Evolutionary conservation across 2,329 filamentous ascomycete species (phyloP).

Genomic region (Reticulascus tulasneorum): DNA sequence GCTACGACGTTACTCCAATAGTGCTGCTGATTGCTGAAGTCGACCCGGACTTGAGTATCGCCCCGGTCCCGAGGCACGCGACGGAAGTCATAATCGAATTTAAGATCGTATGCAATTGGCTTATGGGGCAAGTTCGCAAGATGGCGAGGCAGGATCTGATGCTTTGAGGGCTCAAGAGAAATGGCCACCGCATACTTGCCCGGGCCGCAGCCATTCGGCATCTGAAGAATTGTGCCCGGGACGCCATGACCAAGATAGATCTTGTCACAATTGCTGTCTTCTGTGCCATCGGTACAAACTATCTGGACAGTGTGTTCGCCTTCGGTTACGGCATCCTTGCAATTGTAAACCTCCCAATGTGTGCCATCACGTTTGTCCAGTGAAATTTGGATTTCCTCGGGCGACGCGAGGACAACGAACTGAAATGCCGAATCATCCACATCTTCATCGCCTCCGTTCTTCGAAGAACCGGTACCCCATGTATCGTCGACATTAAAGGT

Average conservation of each 20-base stretch:
- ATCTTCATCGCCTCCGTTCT: slow-evolving; percentile 14
- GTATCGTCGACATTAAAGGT: slow-evolving; percentile 24
- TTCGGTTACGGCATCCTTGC: slow-evolving; percentile 19
- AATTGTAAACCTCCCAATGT: slow-evolving; percentile 38
- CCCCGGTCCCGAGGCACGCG: slow-evolving; percentile 26
- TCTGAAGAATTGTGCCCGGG: slow-evolving; percentile 8
- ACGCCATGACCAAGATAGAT: slow-evolving; percentile 3
- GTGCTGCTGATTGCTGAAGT: slow-evolving; percentile 30
- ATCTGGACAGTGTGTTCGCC: slow-evolving; percentile 3
- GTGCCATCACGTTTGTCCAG: slow-evolving; percentile 39
- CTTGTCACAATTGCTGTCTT: slow-evolving; percentile 2
- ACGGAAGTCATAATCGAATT: slow-evolving; percentile 31
- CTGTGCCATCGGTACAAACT: slow-evolving; percentile 3
- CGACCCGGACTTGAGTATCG: slow-evolving; percentile 31
- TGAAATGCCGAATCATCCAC: slow-evolving; percentile 27
- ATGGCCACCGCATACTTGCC: slow-evolving; percentile 7
- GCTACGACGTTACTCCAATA: slow-evolving; percentile 32
- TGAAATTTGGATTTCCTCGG: slow-evolving; percentile 26
- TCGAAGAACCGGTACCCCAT: too few species aligned
- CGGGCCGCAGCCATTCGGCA: slow-evolving; percentile 2
- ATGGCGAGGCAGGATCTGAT: slow-evolving; percentile 4
- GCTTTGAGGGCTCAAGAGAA: background rate
- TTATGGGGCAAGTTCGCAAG: slow-evolving; percentile 1
- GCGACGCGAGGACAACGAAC: slow-evolving; percentile 26
- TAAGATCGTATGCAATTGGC: slow-evolving; percentile 5